These are phyloP conservation scores for Coniella lustricola DNA, from an alignment of 2,329 filamentous ascomycete species.

Conservation along the genomic window DNA sequence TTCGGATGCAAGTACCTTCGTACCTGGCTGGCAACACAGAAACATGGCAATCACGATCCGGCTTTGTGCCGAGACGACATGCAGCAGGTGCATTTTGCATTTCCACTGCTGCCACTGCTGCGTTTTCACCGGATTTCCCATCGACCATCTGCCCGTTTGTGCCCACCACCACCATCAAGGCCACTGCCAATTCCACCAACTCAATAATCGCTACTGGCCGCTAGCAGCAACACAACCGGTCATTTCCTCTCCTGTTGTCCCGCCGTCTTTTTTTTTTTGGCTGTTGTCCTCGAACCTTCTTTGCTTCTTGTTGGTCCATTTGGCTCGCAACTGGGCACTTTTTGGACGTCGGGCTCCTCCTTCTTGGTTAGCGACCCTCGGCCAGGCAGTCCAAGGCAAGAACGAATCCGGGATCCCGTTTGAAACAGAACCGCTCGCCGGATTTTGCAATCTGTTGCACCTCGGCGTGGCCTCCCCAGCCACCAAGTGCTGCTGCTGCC, in stretches of 20 bases:
- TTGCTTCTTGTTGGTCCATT: too few relatives aligned
- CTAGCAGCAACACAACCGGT: too few relatives aligned
- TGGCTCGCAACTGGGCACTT: too few relatives aligned
- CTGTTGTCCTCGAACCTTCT: too few relatives aligned
- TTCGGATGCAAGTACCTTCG: neutral
- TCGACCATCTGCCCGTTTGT: neutral
- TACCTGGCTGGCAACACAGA: neutral
- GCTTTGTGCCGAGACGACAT: constrained; percentile 7
- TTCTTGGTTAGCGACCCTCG: neutral
- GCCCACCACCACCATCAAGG: neutral
- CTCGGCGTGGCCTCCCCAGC: neutral
- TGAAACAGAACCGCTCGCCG: too few relatives aligned
- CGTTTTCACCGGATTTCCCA: neutral
- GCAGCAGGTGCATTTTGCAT: neutral
- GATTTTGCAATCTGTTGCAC: too few relatives aligned
- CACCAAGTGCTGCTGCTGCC: neutral
- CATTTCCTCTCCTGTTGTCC: too few relatives aligned
- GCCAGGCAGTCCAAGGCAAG: neutral
- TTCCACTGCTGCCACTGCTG: neutral
- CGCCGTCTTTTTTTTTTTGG: neutral
- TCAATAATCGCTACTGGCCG: too few relatives aligned
- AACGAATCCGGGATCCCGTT: too few relatives aligned
- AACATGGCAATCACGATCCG: constrained; percentile 5
- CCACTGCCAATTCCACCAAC: neutral
- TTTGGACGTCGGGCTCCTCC: too few relatives aligned